Conservation (phyloP, 176 grass and related monocot species). For the Oryza rufipogon region DNA sequence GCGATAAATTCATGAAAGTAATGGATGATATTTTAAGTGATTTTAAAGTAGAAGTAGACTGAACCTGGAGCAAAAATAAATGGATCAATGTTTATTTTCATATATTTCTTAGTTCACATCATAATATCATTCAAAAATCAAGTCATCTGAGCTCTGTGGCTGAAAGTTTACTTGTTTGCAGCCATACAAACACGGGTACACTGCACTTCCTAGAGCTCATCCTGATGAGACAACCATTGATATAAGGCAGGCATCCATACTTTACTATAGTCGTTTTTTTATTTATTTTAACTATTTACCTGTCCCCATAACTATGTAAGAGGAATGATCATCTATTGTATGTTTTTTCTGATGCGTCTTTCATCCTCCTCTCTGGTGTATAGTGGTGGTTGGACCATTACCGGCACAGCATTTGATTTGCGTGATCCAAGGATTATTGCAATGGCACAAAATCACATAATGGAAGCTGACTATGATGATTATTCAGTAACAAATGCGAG, state of each 20-base stretch:
- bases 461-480: slow-evolving; percentile 93
- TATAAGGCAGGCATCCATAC: slow-evolving; percentile 60
- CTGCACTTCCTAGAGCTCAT: slow-evolving; percentile 70
- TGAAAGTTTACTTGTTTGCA: slow-evolving; percentile 25
- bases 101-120: not conserved
- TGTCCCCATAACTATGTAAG: not conserved
- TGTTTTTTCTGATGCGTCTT: not conserved
- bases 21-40: not conserved
- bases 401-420: slow-evolving; percentile 60
- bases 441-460: slow-evolving; percentile 68
- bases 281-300: not conserved
- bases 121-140: not conserved
- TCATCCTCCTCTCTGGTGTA: slow-evolving; percentile 16
- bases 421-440: slow-evolving; percentile 72
- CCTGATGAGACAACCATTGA: slow-evolving; percentile 93
- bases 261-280: not conserved
- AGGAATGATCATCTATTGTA: not conserved
- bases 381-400: slow-evolving; percentile 74
- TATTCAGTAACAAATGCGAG: slow-evolving; percentile 77
- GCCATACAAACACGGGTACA: slow-evolving; percentile 87
- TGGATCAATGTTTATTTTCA: not conserved
- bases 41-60: not conserved
- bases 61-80: not conserved
- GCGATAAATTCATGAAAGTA: not conserved
- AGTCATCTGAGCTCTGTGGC: not conserved